These are phyloP conservation scores for Citrus sp. DNA, from an alignment of 345 rosid genomes.

Conservation along the genomic window DNA sequence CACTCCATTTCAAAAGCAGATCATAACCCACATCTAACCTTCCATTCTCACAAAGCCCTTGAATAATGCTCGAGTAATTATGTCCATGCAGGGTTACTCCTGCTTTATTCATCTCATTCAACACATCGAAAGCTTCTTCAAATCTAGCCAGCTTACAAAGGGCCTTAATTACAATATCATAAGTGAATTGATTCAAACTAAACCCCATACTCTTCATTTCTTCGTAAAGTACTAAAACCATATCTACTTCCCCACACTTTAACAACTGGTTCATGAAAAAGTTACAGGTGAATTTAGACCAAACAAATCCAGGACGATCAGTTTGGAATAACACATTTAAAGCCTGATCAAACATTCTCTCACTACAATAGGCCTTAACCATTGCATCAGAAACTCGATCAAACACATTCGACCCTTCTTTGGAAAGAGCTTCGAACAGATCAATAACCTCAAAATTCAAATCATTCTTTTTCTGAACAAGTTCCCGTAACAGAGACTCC, in stretches of 20 bases:
- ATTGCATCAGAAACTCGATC: conserved; percentile 36
- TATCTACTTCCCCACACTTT: conserved; percentile 33
- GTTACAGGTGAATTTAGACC: conserved; percentile 43
- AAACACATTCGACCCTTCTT: conserved; percentile 22
- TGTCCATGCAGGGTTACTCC: conserved; percentile 36
- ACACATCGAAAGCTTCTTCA: conserved; percentile 38
- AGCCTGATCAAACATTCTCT: conserved; percentile 56
- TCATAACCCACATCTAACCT: conserved; percentile 41
- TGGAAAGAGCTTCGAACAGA: conserved; percentile 38
- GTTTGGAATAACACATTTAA: conserved; percentile 41
- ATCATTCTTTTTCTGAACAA: conserved; percentile 8
- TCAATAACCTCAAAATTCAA: conserved; percentile 37
- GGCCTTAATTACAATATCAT: conserved; percentile 57
- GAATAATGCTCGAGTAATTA: conserved; percentile 50
- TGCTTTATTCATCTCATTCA: conserved; percentile 43
- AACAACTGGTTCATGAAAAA: conserved; percentile 60
- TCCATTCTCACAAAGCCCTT: conserved; percentile 62
- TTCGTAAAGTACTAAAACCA: conserved; percentile 42
- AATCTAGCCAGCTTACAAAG: conserved; percentile 52
- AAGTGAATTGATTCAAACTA: conserved; percentile 51
- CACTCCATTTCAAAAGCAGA: conserved; percentile 27
- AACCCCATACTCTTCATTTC: conserved; percentile 48
- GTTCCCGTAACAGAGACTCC: background rate
- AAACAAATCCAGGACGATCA: conserved; percentile 32
- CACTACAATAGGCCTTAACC: conserved; percentile 51